A percentile compares a stretch with the other conserved stretches of the same genome.
Conservation (phyloP, 768 basidiomycete genomes). For the Gelatoporia subvermispora region DNA sequence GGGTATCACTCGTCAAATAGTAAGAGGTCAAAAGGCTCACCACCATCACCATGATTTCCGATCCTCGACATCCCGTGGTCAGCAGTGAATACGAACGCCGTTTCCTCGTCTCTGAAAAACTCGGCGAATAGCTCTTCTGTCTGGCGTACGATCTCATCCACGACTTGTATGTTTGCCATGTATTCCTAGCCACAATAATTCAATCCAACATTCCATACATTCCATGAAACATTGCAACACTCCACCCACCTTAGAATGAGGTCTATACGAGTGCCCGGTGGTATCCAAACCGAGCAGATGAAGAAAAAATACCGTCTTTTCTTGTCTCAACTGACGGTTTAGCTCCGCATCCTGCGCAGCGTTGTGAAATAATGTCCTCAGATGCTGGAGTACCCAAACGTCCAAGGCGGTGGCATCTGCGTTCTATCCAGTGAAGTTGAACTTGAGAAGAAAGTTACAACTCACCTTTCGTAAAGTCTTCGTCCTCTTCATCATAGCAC, state of each 20-base stretch:
- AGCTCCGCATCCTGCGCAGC: slow-evolving; percentile 50
- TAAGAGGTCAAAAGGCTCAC: slow-evolving; percentile 23
- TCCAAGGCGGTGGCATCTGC: slow-evolving; percentile 75
- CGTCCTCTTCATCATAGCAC: slow-evolving; percentile 71
- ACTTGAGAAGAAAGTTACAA: not conserved
- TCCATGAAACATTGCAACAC: not conserved
- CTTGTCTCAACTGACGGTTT: slow-evolving; percentile 45
- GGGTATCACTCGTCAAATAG: not conserved
- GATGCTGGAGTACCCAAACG: slow-evolving; percentile 71
- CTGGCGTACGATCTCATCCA: slow-evolving; percentile 66
- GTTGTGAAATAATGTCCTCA: slow-evolving; percentile 57
- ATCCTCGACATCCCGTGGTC: slow-evolving; percentile 90
- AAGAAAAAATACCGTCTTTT: slow-evolving; percentile 73
- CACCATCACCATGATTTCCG: slow-evolving; percentile 87
- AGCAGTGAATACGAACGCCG: slow-evolving; percentile 76
- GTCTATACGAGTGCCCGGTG: slow-evolving; percentile 82
- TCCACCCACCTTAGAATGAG: slow-evolving; percentile 59
- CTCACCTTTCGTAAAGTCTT: slow-evolving; percentile 82
- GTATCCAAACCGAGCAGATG: slow-evolving; percentile 84
- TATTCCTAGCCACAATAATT: slow-evolving; percentile 53
- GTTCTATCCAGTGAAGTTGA: not conserved
- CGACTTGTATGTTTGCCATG: slow-evolving; percentile 77
- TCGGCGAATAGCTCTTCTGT: slow-evolving; percentile 56
- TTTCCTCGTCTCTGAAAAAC: slow-evolving; percentile 67
- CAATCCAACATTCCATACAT: not conserved